Conservation (phyloP, 2,329 filamentous ascomycete genomes). For the Pyricularia grisea region DNA sequence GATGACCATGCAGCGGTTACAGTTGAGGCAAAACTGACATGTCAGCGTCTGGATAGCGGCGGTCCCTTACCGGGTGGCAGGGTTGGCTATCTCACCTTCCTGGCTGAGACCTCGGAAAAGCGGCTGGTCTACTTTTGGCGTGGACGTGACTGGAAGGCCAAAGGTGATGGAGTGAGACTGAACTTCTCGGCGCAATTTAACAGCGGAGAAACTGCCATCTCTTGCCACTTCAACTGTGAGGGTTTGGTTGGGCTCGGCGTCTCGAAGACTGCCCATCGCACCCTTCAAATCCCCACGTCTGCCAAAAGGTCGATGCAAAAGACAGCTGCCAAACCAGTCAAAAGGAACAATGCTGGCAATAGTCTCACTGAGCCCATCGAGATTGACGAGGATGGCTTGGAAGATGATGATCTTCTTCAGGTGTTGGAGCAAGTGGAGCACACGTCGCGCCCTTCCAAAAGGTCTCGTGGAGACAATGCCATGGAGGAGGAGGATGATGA, state of each 20-base stretch:
- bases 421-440: not conserved
- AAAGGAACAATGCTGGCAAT: not conserved
- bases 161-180: slow-evolving; percentile 45
- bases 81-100: slow-evolving; percentile 62
- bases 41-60: slow-evolving; percentile 55
- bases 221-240: slow-evolving; percentile 72
- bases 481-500: not conserved
- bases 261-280: slow-evolving; percentile 14
- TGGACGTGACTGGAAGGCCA: slow-evolving; percentile 46
- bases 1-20: slow-evolving; percentile 42
- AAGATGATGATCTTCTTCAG: slow-evolving; percentile 2
- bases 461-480: not conserved
- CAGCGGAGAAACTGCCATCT: slow-evolving; percentile 42
- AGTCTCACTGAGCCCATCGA: not conserved
- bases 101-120: slow-evolving; percentile 64
- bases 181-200: slow-evolving; percentile 47
- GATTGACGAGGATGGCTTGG: not conserved
- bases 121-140: slow-evolving; percentile 59
- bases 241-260: slow-evolving; percentile 60
- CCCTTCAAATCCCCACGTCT: not conserved
- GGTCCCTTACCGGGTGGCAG: slow-evolving; percentile 47
- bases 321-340: slow-evolving; percentile 6
- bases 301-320: not conserved
- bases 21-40: slow-evolving; percentile 59
- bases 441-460: not conserved